Conservation (phyloP, 1,284 basidiomycete genomes). For the Moniliella sp. region DNA sequence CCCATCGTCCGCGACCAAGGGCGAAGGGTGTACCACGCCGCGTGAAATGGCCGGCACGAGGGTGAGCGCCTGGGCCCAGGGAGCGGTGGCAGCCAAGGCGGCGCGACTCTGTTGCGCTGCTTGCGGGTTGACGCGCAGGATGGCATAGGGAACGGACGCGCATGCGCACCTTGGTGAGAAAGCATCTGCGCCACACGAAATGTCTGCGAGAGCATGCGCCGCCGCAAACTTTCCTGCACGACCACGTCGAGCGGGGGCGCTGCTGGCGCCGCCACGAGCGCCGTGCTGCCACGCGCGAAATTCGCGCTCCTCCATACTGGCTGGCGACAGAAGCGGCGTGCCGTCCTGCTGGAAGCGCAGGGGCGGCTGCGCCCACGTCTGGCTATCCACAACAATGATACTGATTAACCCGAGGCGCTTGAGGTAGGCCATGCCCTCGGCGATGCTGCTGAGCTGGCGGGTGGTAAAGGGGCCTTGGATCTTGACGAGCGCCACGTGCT, state of each 20-base stretch:
- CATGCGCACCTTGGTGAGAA: slow-evolving; percentile 59
- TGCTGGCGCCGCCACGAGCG: too few relatives aligned
- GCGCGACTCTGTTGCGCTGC: slow-evolving; percentile 1
- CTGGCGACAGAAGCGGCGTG: slow-evolving; percentile 4
- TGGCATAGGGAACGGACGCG: slow-evolving; percentile 48
- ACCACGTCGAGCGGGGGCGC: too few relatives aligned
- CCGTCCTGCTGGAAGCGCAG: slow-evolving; percentile 12
- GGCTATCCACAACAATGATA: slow-evolving; percentile 81
- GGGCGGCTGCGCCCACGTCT: slow-evolving; percentile 43
- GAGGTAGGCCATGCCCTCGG: slow-evolving; percentile 75
- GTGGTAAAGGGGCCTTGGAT: slow-evolving; percentile 92
- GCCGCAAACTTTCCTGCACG: slow-evolving; percentile 36
- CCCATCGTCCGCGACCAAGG: slow-evolving; percentile 47
- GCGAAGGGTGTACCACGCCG: slow-evolving; percentile 8
- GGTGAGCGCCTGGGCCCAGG: background rate
- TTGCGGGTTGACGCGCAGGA: slow-evolving; percentile 14
- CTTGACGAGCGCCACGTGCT: slow-evolving; percentile 79
- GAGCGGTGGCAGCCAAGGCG: background rate
- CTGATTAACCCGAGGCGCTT: slow-evolving; percentile 82
- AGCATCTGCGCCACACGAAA: slow-evolving; percentile 51
- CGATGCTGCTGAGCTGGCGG: slow-evolving; percentile 75
- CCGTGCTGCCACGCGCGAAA: background rate
- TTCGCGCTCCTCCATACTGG: slow-evolving; percentile 8
- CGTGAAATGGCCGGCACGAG: slow-evolving; percentile 1
- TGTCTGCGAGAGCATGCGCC: slow-evolving; percentile 50